A percentile compares a stretch with the other conserved stretches of the same genome.
These are phyloP conservation scores for Aspergillus hortae DNA, from an alignment of 2,329 filamentous ascomycete genomes.

Conservation along the genomic window DNA sequence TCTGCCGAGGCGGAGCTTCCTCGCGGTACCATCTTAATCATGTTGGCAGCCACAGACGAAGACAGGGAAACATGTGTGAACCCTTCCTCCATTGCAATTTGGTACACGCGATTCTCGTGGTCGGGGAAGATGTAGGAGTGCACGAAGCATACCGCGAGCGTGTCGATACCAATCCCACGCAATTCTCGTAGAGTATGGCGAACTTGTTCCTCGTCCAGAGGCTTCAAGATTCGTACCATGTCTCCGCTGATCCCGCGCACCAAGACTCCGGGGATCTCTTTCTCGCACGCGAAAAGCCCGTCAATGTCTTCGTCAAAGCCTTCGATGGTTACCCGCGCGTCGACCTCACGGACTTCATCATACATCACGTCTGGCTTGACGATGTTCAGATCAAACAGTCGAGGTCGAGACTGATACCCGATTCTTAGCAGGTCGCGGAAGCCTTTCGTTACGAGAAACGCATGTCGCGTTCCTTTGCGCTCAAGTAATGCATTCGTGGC, in stretches of 20 bases:
- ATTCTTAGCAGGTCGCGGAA: conserved; percentile 85
- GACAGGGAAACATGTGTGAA: conserved; percentile 68
- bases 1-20: conserved; percentile 71
- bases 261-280: conserved; percentile 10
- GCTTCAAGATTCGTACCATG: conserved; percentile 62
- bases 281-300: conserved; percentile 12
- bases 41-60: conserved; percentile 56
- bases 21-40: conserved; percentile 72
- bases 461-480: conserved; percentile 82
- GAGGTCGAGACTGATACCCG: conserved; percentile 86
- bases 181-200: conserved; percentile 57
- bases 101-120: conserved; percentile 73
- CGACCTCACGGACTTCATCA: conserved; percentile 76
- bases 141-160: conserved; percentile 55
- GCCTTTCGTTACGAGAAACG: conserved; percentile 79
- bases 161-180: conserved; percentile 31
- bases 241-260: conserved; percentile 55
- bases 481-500: conserved; percentile 88
- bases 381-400: conserved; percentile 90
- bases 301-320: conserved; percentile 27
- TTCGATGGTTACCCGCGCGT: conserved; percentile 75
- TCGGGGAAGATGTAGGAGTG: conserved; percentile 83
- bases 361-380: conserved; percentile 82
- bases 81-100: conserved; percentile 70
- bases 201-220: conserved; percentile 52